Evolutionary conservation across 352 stramenopile genomes (phyloP), one percentile per base, ranked within the genome.

Genomic region (Pythium aquatile): DNA sequence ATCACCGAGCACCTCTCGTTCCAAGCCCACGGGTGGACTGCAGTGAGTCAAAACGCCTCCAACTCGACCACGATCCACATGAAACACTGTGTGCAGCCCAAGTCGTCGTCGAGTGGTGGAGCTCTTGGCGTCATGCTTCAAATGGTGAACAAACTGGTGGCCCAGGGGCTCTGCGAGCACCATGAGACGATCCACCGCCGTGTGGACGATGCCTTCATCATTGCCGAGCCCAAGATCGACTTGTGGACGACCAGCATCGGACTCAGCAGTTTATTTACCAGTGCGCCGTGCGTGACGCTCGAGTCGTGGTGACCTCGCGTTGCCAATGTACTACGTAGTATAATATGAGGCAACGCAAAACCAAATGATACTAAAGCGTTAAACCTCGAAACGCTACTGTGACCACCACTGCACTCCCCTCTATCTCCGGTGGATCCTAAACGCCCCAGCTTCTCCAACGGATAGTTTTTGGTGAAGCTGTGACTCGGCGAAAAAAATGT

Each of bases 21-120:
- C 14, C 37, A 24, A 61, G 55, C 39, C 10, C n/a, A 35, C 14
- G 55, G 55, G 11, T 61, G 55, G 55, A 61, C 44, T 9, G 17
- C 28, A 3, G 53, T 58, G n/a, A 48, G 32, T 9, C 33, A 51
- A 20, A 51, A 10, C 44, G 44, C 20, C 44, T 5, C 44, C 44
- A 51, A 30, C 5, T 51, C 44, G 17, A 51, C 44, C 44, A 51
- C 29, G 44, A 51, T 51, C 44, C 44, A 51, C n/a, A 51, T 51
- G 44, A 51, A 51, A 17, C 44, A 51, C 44, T 51, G 44, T 8
- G 44, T 51, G 49, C 37, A 4, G 10, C 28, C 49, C 49, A 39
- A 40, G 11, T n/a, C 49, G 7, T 55, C 49, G 28, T 55, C 49
- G 10, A 55, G 13, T 14, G 28, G 16, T 20, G 44, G 20, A 51